phyloP scores from a whole-genome alignment of 2,329 filamentous ascomycete genomes.

The Pyrenochaeta sp. region DNA sequence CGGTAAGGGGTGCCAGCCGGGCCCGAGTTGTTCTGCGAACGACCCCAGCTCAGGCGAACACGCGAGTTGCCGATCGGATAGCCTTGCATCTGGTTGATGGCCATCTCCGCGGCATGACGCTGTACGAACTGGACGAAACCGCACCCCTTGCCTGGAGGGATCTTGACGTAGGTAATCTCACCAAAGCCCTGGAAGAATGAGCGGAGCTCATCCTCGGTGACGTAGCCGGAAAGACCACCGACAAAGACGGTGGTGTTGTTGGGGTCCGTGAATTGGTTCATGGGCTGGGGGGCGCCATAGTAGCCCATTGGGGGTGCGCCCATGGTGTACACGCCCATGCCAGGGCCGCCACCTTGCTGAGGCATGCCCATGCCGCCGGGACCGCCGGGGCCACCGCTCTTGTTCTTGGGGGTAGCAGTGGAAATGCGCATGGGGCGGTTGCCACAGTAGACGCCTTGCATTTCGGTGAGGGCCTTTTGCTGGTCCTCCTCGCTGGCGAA shows the following conservation, averaged over 20 bases:
- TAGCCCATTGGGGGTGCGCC: constrained; percentile 72
- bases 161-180: constrained; percentile 99
- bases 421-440: constrained; percentile 99
- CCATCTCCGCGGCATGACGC: constrained; percentile 98
- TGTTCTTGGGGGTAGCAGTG: constrained; percentile 97
- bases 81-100: constrained; percentile 99
- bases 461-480: constrained; percentile 93
- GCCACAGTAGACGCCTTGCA: constrained; percentile 99
- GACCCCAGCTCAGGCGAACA: constrained; percentile 96
- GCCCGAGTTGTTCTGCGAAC: constrained; percentile 98
- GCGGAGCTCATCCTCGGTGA: constrained; percentile 98
- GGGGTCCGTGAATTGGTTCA: constrained; percentile 99
- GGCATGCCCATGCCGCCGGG: constrained; percentile 63
- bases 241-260: constrained; percentile 99
- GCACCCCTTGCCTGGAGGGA: constrained; percentile 97
- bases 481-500: constrained; percentile 96
- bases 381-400: constrained; percentile 63
- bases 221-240: constrained; percentile 94
- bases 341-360: constrained; percentile 51
- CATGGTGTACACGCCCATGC: constrained; percentile 73
- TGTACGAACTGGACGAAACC: constrained; percentile 99
- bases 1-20: constrained; percentile 95
- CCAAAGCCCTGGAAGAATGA: constrained; percentile 99
- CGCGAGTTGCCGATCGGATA: constrained; percentile 99
- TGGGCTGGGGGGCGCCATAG: constrained; percentile 75